Percentiles rank a stretch among this genome's conserved stretches.
Conservation (phyloP, 306 rosid genomes). For the Vicia villosa region DNA sequence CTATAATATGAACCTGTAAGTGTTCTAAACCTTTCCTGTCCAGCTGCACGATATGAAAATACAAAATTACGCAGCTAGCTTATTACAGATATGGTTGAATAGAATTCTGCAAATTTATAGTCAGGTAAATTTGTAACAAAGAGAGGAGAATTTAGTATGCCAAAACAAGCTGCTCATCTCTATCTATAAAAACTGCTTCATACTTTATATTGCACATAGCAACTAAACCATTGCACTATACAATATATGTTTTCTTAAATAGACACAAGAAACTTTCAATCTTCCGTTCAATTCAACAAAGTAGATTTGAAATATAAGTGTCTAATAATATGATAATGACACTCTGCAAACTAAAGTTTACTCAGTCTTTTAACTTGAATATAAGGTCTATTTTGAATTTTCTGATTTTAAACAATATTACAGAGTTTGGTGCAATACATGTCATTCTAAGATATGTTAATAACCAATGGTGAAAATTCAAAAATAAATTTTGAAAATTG, state of each 20-base stretch:
- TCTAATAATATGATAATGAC: not conserved
- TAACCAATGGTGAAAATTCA: not conserved
- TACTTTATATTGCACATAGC: not conserved
- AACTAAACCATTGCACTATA: not conserved
- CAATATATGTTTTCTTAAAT: not conserved
- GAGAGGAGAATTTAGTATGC: not conserved
- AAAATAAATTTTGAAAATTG: not conserved
- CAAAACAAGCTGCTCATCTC: not conserved
- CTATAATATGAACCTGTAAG: slow-evolving; percentile 87
- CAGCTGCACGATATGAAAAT: slow-evolving; percentile 56
- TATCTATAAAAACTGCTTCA: not conserved
- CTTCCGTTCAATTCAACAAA: not conserved
- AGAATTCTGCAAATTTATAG: not conserved
- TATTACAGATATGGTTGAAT: slow-evolving; percentile 20
- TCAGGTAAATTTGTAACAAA: slow-evolving; percentile 24
- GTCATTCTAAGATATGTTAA: slow-evolving; percentile 17
- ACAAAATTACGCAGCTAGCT: slow-evolving; percentile 4
- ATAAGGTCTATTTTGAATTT: not conserved
- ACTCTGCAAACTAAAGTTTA: not conserved
- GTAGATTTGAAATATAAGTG: not conserved
- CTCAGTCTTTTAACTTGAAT: not conserved
- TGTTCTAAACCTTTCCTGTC: slow-evolving; percentile 88
- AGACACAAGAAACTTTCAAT: not conserved
- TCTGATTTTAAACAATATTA: not conserved
- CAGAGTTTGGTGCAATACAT: not conserved